Base-by-base conservation (phyloP, 805 yeast genomes). In the Kazachstania bromeliacearum region DNA sequence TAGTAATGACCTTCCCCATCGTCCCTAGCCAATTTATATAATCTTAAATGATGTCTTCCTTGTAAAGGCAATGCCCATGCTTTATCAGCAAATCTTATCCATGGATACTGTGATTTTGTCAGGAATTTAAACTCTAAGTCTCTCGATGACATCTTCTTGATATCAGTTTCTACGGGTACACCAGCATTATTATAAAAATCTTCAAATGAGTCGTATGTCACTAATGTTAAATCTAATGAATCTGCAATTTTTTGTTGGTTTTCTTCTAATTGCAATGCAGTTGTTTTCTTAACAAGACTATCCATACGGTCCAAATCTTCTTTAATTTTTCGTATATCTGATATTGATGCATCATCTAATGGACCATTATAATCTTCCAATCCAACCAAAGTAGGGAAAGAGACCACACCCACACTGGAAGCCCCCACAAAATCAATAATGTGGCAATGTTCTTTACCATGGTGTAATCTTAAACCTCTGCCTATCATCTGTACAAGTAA, bases 401-500 rank as follows among this genome's bases (percentile, higher is more conserved):
- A 68, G 10, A 66, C 67, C 3, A 79, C 62, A 3, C 80, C 80
- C 0, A 64, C 62, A n/a, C 62, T 63, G 10, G 63, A 64, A 0
- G 78, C 68, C 8, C 77, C 82, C n/a, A 77, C 83, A 57, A 85
- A 74, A 53, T 87, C 95, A 1, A 85, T 68, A 5, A 88, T 68
- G 47, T 79, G 80, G 49, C 96, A 85, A 40, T 66, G 62, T 2
- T 66, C 56, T 50, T 88, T 88, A 0, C 69, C 73, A 2, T 67
- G 62, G 47, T 75, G 76, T 10, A 73, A 45, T 25, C 97, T 61
- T 28, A 88, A 60, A 0, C 96, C 97, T 38, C 97, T 66, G 0
- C 97, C 97, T 14, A 88, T 70, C 95, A 88, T 88, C 53, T 88
- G 97, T 13, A 77, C 68, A 25, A 85, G 59, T 29, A 88, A 59